Percentiles rank a stretch among this genome's conserved stretches.
Evolutionary conservation across 768 basidiomycete genomes (phyloP).

Genomic region (Leccinum rimulosum): DNA sequence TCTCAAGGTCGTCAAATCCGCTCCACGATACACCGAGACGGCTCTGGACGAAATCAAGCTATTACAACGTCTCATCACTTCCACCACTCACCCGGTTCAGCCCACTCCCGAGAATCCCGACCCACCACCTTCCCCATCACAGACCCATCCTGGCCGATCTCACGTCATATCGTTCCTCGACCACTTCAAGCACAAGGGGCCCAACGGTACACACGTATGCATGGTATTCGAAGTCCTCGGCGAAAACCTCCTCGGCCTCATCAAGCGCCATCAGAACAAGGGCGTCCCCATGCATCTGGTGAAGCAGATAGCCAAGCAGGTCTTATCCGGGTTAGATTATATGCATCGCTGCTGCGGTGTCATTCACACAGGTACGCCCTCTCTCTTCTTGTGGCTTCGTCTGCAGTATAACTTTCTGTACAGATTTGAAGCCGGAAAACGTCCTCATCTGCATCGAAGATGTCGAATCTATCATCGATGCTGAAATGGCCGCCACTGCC

Average conservation of each 20-base stretch:
- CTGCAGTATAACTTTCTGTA: constrained; percentile 6
- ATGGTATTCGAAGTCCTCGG: constrained; percentile 99
- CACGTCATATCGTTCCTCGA: constrained; percentile 98
- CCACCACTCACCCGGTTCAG: constrained; percentile 55
- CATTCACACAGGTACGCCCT: constrained; percentile 79
- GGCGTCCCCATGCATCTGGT: constrained; percentile 93
- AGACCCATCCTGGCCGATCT: constrained; percentile 81
- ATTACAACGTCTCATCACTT: constrained; percentile 90
- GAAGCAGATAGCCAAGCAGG: constrained; percentile 95
- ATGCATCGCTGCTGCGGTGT: constrained; percentile 97
- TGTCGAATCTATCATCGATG: constrained; percentile 87
- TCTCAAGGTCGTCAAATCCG: constrained; percentile 98
- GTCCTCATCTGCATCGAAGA: constrained; percentile 96
- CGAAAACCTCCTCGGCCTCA: constrained; percentile 92
- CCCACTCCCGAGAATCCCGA: constrained; percentile 49
- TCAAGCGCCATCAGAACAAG: constrained; percentile 98
- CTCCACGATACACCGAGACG: constrained; percentile 94
- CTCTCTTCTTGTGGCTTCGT: background rate
- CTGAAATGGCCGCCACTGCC: constrained; percentile 60
- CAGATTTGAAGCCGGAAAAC: constrained; percentile 97
- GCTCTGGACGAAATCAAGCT: constrained; percentile 99
- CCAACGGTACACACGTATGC: constrained; percentile 96
- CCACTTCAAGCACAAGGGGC: constrained; percentile 95
- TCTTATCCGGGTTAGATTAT: constrained; percentile 93
- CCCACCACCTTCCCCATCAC: constrained; percentile 52